Evolutionary conservation across 257 asterid species (phyloP).

Genomic region (Solanum virginianum): DNA sequence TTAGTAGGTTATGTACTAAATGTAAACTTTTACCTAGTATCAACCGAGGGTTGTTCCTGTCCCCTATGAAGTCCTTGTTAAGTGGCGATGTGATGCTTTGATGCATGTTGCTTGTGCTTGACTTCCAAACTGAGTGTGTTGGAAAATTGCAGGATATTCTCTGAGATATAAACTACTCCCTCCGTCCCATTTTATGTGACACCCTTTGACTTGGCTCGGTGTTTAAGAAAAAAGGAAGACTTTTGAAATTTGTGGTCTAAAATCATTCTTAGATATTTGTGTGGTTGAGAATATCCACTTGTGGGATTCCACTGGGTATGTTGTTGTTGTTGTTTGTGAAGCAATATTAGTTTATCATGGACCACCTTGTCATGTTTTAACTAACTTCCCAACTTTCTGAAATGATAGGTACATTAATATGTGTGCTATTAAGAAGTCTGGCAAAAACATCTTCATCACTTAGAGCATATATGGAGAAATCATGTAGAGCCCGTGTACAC

Average conservation of each 20-base stretch:
- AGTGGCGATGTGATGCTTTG: neutral
- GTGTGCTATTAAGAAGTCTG: neutral
- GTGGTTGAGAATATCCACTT: no score
- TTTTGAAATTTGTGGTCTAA: no score
- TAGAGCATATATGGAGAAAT: neutral
- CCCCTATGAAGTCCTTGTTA: neutral
- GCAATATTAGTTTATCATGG: neutral
- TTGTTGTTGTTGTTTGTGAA: no score
- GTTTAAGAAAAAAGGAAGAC: no score
- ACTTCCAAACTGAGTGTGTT: neutral
- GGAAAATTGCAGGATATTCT: neutral
- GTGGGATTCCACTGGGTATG: no score
- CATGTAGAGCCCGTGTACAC: neutral
- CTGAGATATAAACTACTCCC: neutral
- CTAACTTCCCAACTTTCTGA: neutral
- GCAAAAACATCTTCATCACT: neutral
- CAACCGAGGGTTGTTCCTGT: neutral
- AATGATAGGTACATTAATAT: neutral
- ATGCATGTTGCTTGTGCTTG: neutral
- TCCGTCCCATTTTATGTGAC: no score
- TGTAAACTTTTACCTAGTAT: neutral
- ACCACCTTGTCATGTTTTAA: neutral
- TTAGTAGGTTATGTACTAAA: neutral
- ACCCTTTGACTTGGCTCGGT: no score
- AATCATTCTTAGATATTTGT: no score